These are phyloP conservation scores for Zygoascus meyerae DNA, from an alignment of 1,139 yeast species.

Conservation along the genomic window DNA sequence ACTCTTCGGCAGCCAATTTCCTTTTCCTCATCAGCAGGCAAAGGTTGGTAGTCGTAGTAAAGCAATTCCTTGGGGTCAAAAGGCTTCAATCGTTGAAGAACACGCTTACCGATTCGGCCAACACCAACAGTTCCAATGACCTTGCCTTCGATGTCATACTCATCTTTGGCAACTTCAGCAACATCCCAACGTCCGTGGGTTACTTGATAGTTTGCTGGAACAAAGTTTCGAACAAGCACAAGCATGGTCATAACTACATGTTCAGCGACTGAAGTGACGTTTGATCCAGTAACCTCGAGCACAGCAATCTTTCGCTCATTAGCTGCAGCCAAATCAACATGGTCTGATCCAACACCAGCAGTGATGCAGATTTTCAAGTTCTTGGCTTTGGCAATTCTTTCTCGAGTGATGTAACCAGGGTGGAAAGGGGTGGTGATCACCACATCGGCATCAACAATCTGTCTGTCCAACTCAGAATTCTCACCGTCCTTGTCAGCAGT, in stretches of 20 bases:
- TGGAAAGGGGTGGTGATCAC: slow-evolving; percentile 80
- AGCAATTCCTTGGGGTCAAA: slow-evolving; percentile 69
- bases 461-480: slow-evolving; percentile 52
- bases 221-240: slow-evolving; percentile 67
- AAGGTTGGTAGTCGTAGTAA: slow-evolving; percentile 70
- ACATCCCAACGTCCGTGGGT: slow-evolving; percentile 64
- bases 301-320: slow-evolving; percentile 60
- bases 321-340: slow-evolving; percentile 69
- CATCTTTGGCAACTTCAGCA: slow-evolving; percentile 68
- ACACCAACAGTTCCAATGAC: slow-evolving; percentile 76
- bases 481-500: slow-evolving; percentile 70
- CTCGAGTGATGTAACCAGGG: slow-evolving; percentile 69
- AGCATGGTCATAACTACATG: slow-evolving; percentile 74
- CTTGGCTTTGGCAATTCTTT: slow-evolving; percentile 63
- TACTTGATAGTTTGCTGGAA: slow-evolving; percentile 71
- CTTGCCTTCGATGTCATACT: slow-evolving; percentile 71
- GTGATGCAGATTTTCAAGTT: slow-evolving; percentile 68
- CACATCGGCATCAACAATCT: slow-evolving; percentile 65
- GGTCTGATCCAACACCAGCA: slow-evolving; percentile 86
- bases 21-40: slow-evolving; percentile 52
- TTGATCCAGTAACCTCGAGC: slow-evolving; percentile 76
- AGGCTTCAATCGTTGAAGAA: slow-evolving; percentile 64
- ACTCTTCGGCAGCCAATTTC: slow-evolving; percentile 59
- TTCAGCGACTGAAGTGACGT: slow-evolving; percentile 76
- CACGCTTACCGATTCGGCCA: slow-evolving; percentile 77